Evolutionary conservation across 306 rosid genomes (phyloP).

Genomic region (Vigna unguiculata): DNA sequence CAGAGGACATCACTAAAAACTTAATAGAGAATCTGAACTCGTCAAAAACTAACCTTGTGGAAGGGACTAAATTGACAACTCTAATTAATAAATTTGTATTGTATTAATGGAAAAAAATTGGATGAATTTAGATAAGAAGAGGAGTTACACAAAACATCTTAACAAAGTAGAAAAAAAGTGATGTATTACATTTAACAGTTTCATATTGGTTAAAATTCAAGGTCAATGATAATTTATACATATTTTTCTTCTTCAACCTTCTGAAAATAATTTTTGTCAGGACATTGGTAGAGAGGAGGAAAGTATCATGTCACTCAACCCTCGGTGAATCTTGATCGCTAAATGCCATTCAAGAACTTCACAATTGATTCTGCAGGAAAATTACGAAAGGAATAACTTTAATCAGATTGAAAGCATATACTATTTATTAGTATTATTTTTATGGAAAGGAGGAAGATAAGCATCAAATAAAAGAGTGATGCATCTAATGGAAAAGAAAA

Average conservation of each 20-base stretch:
- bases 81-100: not conserved
- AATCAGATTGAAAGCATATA: conserved; percentile 25
- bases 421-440: conserved; percentile 21
- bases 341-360: conserved; percentile 45
- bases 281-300: not conserved
- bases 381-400: conserved; percentile 31
- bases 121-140: conserved; percentile 14
- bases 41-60: too few species aligned
- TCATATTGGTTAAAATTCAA: too few species aligned
- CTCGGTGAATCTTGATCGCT: conserved; percentile 46
- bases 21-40: too few species aligned
- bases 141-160: not conserved
- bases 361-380: conserved; percentile 41
- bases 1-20: too few species aligned
- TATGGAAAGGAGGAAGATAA: not conserved
- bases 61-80: too few species aligned
- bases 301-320: conserved; percentile 42
- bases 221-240: too few species aligned
- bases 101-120: conserved; percentile 3
- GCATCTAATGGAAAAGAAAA: conserved; percentile 7
- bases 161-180: too few species aligned
- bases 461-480: conserved; percentile 29
- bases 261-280: too few species aligned
- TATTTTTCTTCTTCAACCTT: too few species aligned
- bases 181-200: too few species aligned